Evolutionary conservation across 1,139 yeast species (phyloP), one percentile per base, ranked within the genome.

Genomic region (Suhomyces terraborum): DNA sequence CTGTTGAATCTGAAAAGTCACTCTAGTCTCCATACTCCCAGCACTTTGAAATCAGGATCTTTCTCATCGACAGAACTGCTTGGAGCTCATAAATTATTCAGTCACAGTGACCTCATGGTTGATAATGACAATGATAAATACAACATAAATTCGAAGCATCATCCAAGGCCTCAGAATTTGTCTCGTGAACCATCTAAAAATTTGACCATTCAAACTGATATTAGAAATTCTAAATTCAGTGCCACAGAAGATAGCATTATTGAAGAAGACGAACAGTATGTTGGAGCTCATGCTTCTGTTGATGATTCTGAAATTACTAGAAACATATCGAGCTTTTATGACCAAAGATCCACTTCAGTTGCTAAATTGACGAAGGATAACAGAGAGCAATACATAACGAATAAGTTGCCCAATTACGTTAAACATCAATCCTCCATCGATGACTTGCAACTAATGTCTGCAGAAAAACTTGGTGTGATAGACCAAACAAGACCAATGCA

Each of bases 401-500:
- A 67, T 45, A 70, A 66, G 46, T 52, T 73, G 22, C 78, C 78
- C 2, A 63, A 55, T 29, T 73, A 55, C 42, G 61, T 73, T 25
- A 67, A 60, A 46, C 62, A 73, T 2, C 77, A 72, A 48, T 59
- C 69, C 8, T 69, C 75, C n/a, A 50, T 67, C 33, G 77, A 72
- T 34, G 77, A 71, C 42, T 52, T 72, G 38, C 61, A 61, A 31
- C 57, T 71, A 28, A 61, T 72, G 5, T 69, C 75, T n/a, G 66
- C 65, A 1, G 77, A 72, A 47, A 72, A 72, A 40, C 56, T 72
- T 36, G 62, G 55, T 35, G 53, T 56, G 10, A 51, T 72, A 17
- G 77, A 73, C 51, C 77, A 70, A 51, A 62, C 75, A 4, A 60
- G 78, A 41, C 78, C 78, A 16, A 71, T 71, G 27, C 66, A 73